Percentiles rank a stretch among this genome's conserved stretches.
Conservation (phyloP, 805 yeast genomes). For the Metschnikowia similis region DNA sequence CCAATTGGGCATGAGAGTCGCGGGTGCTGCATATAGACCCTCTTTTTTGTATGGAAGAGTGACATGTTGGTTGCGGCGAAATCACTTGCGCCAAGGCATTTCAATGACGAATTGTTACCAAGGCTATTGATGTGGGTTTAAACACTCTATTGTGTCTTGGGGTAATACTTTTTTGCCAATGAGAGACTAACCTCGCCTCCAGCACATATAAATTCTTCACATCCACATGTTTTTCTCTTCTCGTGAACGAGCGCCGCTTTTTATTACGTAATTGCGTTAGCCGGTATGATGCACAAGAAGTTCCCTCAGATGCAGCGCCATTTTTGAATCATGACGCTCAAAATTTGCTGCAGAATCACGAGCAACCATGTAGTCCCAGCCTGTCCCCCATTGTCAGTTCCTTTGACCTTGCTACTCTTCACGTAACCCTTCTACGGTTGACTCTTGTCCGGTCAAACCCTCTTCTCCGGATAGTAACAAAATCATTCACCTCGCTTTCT, state of each 20-base stretch:
- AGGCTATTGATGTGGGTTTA: background rate
- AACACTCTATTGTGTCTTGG: background rate
- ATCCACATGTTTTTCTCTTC: background rate
- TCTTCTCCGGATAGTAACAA: too few species aligned
- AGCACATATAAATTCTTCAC: background rate
- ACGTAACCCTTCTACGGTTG: background rate
- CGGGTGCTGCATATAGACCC: background rate
- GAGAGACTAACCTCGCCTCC: background rate
- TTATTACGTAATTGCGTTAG: conserved; percentile 2
- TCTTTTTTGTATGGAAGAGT: background rate
- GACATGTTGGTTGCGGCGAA: conserved; percentile 2
- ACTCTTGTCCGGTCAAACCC: too few species aligned
- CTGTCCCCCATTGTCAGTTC: background rate
- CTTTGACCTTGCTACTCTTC: background rate
- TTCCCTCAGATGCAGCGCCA: conserved; percentile 2
- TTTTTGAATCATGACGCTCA: background rate
- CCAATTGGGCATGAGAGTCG: conserved; percentile 6
- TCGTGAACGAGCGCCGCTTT: background rate
- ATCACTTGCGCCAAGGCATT: background rate
- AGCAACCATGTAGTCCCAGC: background rate
- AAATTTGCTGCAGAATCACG: background rate
- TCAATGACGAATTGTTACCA: background rate
- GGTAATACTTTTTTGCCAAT: background rate
- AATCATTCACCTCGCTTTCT: background rate
- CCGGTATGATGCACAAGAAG: conserved; percentile 2